These are phyloP conservation scores for Claviceps fusiformis DNA, from an alignment of 2,329 filamentous ascomycete species.

Conservation along the genomic window DNA sequence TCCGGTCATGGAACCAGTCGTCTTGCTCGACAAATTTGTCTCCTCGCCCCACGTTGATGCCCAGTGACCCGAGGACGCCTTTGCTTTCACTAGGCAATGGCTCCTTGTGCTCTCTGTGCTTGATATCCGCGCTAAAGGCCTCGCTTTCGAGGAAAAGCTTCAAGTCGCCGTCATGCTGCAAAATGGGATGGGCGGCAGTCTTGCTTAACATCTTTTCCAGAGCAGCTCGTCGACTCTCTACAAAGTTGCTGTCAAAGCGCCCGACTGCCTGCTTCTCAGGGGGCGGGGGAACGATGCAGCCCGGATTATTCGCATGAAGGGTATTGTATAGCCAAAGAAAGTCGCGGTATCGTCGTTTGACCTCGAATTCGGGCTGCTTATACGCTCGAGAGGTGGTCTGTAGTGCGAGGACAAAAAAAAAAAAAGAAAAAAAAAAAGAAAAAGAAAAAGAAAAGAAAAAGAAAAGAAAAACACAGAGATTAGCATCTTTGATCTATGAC, in stretches of 20 bases:
- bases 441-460: not conserved
- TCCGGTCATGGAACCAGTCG: slow-evolving; percentile 98
- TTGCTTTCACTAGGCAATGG: slow-evolving; percentile 80
- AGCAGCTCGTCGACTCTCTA: slow-evolving; percentile 80
- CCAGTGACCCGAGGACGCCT: slow-evolving; percentile 77
- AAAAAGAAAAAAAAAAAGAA: too few species aligned
- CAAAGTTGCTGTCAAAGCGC: slow-evolving; percentile 91
- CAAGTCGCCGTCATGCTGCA: slow-evolving; percentile 86
- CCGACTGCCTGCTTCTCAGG: slow-evolving; percentile 97
- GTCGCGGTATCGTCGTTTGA: slow-evolving; percentile 87
- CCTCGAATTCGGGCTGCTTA: slow-evolving; percentile 79
- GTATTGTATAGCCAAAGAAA: slow-evolving; percentile 97
- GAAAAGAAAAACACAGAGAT: not conserved
- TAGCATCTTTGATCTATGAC: not conserved
- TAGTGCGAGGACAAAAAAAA: not conserved
- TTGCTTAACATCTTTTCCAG: slow-evolving; percentile 98
- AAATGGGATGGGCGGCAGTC: slow-evolving; percentile 71
- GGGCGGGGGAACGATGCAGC: slow-evolving; percentile 86
- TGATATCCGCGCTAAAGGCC: slow-evolving; percentile 88
- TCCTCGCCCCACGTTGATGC: slow-evolving; percentile 60
- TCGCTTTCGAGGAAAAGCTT: slow-evolving; percentile 97
- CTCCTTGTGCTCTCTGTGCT: slow-evolving; percentile 91
- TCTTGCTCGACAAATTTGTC: slow-evolving; percentile 96
- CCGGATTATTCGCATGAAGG: slow-evolving; percentile 85
- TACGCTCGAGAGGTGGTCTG: slow-evolving; percentile 95